Base-by-base conservation (phyloP, 2,329 filamentous ascomycete species). In the Coniochaeta sp. region DNA sequence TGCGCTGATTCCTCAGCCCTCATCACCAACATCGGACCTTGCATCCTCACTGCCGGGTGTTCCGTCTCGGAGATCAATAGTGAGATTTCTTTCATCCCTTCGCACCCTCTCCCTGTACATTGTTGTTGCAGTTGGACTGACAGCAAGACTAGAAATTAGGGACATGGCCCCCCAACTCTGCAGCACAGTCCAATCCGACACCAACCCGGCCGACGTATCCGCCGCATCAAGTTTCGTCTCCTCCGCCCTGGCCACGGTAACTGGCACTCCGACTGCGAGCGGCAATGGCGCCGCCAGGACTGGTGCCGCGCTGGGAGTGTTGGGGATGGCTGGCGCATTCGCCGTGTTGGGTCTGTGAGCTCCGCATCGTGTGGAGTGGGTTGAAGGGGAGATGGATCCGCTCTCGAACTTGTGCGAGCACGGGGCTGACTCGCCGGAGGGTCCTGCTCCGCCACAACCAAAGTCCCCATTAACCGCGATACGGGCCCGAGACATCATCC, bases 1-100 rank as follows among this genome's bases (percentile, higher is more conserved):
- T 60, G 58, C 51, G 33, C 52, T 46, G 58, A 56, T 20, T 32
- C 48, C 14, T 12, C 22, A 9, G 18, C 51, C 6, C 55, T 60
- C 4, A 32, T 60, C 46, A 24, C 50, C 3, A 35, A 55, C 10
- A 50, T 59, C 4, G 57, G 52, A 13, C 48, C 59, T 3, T 63
- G 61, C 38, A 48, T 63, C 10, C 3, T 59, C 8, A 27, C 53
- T 16, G 50, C 46, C 7, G 50, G 48, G 3, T 56, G 52, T 48
- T 31, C 12, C 24, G 30, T 24, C 20, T 6, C 10, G n/a, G 53
- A 55, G 18, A 52, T 51, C 9, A 24, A n/a, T 13, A 14, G 51
- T 53, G 26, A 9, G 49, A n/a, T n/a, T n/a, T n/a, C n/a, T n/a
- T n/a, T n/a, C n/a, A n/a, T n/a, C n/a, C n/a, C 42, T 18, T 31